Evolutionary conservation across 2,329 filamentous ascomycete genomes (phyloP), one percentile per base, ranked within the genome.

Genomic region (Fusarium sp.): DNA sequence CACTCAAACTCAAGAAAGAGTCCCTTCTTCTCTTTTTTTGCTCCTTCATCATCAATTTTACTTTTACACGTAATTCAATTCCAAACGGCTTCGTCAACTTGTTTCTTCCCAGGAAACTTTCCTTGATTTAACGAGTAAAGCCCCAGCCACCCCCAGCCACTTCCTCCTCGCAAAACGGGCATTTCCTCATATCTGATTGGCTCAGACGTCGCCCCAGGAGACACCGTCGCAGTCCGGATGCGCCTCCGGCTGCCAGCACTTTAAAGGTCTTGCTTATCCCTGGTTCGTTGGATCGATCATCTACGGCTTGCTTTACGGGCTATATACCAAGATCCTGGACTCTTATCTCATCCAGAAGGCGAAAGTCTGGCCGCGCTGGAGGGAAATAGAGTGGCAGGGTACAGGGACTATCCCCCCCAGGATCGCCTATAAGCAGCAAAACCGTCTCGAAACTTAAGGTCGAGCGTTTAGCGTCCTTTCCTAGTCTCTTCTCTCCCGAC

Each of bases 201-300:
- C 12, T 45, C 30, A 18, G 8, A 70, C 18, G 66, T 70, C 65
- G 54, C 58, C 62, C 54, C 53, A 25, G 67, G 67, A 71, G 60
- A 68, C 58, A 54, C 41, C 53, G 66, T 70, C 64, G 30, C 56
- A 66, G 66, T 59, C 49, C 45, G 67, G 48, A 60, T 41, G 55
- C 68, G 54, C 58, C 49, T 54, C 61, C 46, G 34, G 62, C 62
- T 71, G 67, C 67, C 67, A 70, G 67, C 68, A 62, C 68, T 71
- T 62, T 65, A 69, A 71, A 69, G 46, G 55, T 43, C 46, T 32
- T 48, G 46, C 63, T 55, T 38, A 54, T 65, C 56, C 65, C 55
- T 69, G 66, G 66, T 69, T 65, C 65, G 66, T 41, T n/a, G 27
- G 49, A 53, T 34, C 51, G 49, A 53, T 34, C 38, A 4, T 59